Evolutionary conservation across 768 basidiomycete genomes (phyloP).

Genomic region (Suillus subalutaceus): DNA sequence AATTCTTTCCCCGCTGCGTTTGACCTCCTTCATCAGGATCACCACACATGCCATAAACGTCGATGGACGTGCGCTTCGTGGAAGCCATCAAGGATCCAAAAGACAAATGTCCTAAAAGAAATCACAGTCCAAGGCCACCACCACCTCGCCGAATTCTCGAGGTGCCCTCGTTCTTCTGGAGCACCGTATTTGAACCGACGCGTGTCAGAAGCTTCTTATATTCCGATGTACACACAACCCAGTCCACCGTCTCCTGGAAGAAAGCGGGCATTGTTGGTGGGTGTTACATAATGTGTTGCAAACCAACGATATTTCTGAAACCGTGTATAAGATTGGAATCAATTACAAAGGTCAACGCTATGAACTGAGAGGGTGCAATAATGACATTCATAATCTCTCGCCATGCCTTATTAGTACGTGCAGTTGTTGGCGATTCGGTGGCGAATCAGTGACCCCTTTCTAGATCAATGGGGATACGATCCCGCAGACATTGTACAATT

Average conservation of each 20-base stretch:
- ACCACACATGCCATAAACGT: neutral
- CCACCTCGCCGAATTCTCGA: neutral
- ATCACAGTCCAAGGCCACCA: neutral
- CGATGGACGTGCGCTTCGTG: neutral
- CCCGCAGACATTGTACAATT: neutral
- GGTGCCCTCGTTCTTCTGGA: neutral
- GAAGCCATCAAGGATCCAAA: neutral
- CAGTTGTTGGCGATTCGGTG: neutral
- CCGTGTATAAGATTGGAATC: slow-evolving; percentile 1
- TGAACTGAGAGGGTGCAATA: slow-evolving; percentile 3
- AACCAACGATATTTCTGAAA: neutral
- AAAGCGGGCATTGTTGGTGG: slow-evolving; percentile 3
- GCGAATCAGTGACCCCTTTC: neutral
- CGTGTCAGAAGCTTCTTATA: neutral
- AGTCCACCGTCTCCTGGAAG: neutral
- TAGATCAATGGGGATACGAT: slow-evolving; percentile 3
- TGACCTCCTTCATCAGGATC: neutral
- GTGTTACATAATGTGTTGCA: neutral
- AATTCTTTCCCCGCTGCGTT: too few relatives aligned
- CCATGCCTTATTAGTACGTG: slow-evolving; percentile 5
- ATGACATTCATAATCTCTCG: neutral
- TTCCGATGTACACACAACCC: neutral
- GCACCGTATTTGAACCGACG: neutral
- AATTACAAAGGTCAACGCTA: slow-evolving; percentile 1
- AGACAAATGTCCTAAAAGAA: neutral